A percentile compares a stretch with the other conserved stretches of the same genome.
phyloP scores from a whole-genome alignment of 176 grass and related monocot species.

The Lolium rigidum region DNA sequence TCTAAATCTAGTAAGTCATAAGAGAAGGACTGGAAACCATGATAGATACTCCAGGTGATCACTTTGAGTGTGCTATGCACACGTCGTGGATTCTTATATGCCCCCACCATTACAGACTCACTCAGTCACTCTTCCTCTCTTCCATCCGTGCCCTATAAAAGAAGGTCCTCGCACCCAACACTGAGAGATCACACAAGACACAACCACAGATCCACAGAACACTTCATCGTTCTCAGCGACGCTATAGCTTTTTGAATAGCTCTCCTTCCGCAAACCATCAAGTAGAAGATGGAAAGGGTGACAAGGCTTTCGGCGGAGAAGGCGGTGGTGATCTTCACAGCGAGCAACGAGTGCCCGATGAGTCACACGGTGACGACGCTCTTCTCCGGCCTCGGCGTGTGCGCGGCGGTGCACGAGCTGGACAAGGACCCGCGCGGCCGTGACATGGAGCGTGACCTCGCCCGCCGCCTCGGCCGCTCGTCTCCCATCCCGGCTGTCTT shows the following conservation, averaged over 20 bases:
- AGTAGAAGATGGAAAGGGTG: slow-evolving; percentile 51
- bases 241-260: background rate
- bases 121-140: background rate
- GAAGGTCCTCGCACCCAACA: background rate
- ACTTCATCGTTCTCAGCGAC: background rate
- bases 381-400: slow-evolving; percentile 56
- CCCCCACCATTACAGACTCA: background rate
- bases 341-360: slow-evolving; percentile 53
- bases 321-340: slow-evolving; percentile 66
- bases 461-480: slow-evolving; percentile 42
- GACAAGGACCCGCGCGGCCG: slow-evolving; percentile 59
- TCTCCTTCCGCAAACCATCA: background rate
- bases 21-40: no score
- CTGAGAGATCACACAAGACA: slow-evolving; percentile 4
- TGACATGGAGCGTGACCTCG: slow-evolving; percentile 66
- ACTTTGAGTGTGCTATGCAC: slow-evolving; percentile 12
- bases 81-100: slow-evolving; percentile 13
- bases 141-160: background rate
- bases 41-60: background rate
- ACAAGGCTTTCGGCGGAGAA: slow-evolving; percentile 54
- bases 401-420: slow-evolving; percentile 61
- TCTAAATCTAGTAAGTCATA: no score
- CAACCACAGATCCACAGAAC: background rate
- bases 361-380: slow-evolving; percentile 67
- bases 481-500: slow-evolving; percentile 56